Percentiles rank a stretch among this genome's conserved stretches.
These are phyloP conservation scores for Uronychia setigera DNA, from an alignment of 73 alveolate species.

Conservation along the genomic window DNA sequence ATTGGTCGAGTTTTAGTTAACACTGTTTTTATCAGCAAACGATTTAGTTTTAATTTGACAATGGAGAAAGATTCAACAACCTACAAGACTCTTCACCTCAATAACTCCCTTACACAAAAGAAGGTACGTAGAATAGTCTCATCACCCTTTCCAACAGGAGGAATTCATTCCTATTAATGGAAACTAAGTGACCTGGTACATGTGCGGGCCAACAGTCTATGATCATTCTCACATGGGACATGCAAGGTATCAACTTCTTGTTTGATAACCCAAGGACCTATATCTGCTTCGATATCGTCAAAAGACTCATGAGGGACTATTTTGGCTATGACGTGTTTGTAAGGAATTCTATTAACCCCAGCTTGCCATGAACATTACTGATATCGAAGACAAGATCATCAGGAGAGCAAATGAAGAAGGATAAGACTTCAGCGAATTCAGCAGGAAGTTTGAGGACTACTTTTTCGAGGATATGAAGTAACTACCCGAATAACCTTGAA, in stretches of 20 bases:
- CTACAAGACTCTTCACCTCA: neutral
- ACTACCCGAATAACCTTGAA: neutral
- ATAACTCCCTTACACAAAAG: neutral
- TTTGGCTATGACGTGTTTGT: conserved; percentile 89
- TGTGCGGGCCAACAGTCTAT: conserved; percentile 99
- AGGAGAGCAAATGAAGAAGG: conserved; percentile 84
- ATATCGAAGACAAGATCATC: conserved; percentile 99
- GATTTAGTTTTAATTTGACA: neutral
- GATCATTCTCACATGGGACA: conserved; percentile 99
- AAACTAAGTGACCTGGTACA: conserved; percentile 91
- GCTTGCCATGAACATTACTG: conserved; percentile 98
- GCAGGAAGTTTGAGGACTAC: conserved; percentile 89
- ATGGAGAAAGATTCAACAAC: neutral
- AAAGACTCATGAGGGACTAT: conserved; percentile 87
- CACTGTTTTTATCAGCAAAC: neutral
- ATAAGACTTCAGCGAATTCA: conserved; percentile 73
- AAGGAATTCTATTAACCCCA: conserved; percentile 16
- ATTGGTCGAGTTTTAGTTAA: neutral
- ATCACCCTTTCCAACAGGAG: conserved; percentile 42
- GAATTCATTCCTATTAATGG: conserved; percentile 75
- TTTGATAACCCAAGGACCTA: conserved; percentile 78
- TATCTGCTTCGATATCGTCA: conserved; percentile 94
- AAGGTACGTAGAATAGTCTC: conserved; percentile 16
- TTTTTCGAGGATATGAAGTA: conserved; percentile 96
- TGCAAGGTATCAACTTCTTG: conserved; percentile 77